Base-by-base conservation (phyloP, 2,329 filamentous ascomycete species). In the Cryoendolithus antarcticus region DNA sequence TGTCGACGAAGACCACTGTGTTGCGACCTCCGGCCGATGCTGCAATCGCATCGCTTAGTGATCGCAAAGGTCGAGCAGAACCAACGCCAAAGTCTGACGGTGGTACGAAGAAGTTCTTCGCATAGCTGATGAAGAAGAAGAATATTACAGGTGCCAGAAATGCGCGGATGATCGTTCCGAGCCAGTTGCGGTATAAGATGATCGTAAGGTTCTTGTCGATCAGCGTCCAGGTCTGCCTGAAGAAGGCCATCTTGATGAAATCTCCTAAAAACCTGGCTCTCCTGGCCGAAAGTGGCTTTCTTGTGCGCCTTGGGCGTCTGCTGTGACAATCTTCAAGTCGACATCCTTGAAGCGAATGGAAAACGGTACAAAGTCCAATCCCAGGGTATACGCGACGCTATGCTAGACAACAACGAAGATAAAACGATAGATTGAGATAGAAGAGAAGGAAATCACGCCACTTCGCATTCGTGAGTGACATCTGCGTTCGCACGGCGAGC, bases 31-130 rank as follows among this genome's bases (percentile, higher is more conserved):
- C 66, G 10, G 63, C 62, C 2, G 78, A 74, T 19, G 64, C 62
- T 12, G 60, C 55, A 27, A 93, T 68, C 1, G 78, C 84, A 45
- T 82, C 64, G 28, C 67, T 53, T 11, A 93, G 69, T 8, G 74
- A 71, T 43, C 77, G 73, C 44, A 94, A 62, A 0, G 77, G 69
- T 5, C 62, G 65, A 0, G 75, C 59, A 0, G 67, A 56, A 33
- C 79, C 82, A 47, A 94, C 77, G 33, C 88, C 88, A 52, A 72
- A 93, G 3, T 71, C 64, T 1, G 82, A 80, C 1, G 83, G 80
- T 1, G 85, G 80, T 3, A 88, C 74, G 52, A 93, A 89, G 46
- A 94, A 74, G 57, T 88, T 88, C 49, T 83, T 80, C 10, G 85
- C 80, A 58, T 82, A 89, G 38, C 66, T 65, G 34, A 72, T 71